These are phyloP conservation scores for Novymonas esmeraldas DNA, from an alignment of 208 protist species.

Conservation along the genomic window DNA sequence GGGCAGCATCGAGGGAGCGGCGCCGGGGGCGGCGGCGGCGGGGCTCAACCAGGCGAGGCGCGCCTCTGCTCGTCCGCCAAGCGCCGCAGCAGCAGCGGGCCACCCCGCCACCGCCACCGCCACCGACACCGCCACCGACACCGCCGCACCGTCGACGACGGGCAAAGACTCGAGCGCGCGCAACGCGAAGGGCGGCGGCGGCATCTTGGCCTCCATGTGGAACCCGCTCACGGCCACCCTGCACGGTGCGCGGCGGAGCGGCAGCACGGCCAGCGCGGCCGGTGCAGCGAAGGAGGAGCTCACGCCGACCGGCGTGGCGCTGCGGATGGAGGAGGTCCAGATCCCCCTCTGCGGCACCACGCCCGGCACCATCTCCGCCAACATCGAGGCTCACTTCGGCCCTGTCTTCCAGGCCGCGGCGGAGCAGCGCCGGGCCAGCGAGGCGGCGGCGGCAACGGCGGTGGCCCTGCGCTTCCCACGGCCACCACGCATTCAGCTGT, in stretches of 20 bases:
- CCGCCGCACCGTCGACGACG: background rate
- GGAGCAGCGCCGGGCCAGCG: background rate
- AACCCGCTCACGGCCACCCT: slow-evolving; percentile 10
- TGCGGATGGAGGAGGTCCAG: slow-evolving; percentile 16
- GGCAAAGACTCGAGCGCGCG: background rate
- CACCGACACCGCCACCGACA: background rate
- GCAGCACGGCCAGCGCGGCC: background rate
- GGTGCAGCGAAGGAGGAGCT: slow-evolving; percentile 1
- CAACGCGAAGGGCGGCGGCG: background rate
- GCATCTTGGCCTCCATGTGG: slow-evolving; percentile 15
- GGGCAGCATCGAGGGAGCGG: slow-evolving; percentile 1
- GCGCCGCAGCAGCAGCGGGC: too few species aligned
- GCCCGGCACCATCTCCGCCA: slow-evolving; percentile 28
- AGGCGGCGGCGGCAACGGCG: background rate
- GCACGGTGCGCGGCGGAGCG: background rate
- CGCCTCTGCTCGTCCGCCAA: background rate
- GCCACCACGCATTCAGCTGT: slow-evolving; percentile 25
- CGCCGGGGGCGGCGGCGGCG: background rate
- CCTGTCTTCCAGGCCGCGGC: slow-evolving; percentile 21
- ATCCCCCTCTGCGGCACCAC: slow-evolving; percentile 46
- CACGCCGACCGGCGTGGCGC: background rate
- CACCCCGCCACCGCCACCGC: background rate
- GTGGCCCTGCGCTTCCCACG: slow-evolving; percentile 1
- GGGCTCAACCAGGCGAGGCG: background rate
- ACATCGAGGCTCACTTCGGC: slow-evolving; percentile 14